These are phyloP conservation scores for Haplographium delicatum DNA, from an alignment of 495 filamentous ascomycete genomes.

Conservation along the genomic window DNA sequence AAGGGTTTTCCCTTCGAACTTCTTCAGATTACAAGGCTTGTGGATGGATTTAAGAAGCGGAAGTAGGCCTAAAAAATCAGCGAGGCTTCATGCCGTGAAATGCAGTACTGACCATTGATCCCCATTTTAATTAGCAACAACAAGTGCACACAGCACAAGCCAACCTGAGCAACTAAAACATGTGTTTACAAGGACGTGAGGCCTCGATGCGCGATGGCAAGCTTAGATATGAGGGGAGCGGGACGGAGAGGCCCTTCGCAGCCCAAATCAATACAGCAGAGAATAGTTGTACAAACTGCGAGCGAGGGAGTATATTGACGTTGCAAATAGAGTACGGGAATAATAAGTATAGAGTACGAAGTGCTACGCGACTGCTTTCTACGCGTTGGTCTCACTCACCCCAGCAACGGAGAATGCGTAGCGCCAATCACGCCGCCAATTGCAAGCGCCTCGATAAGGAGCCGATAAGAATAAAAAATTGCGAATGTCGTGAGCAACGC, in stretches of 20 bases:
- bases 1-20: conserved; percentile 82
- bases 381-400: background rate
- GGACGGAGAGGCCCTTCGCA: too few species aligned
- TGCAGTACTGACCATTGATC: conserved; percentile 21
- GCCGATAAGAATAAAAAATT: background rate
- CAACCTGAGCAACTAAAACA: conserved; percentile 16
- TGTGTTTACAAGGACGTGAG: conserved; percentile 16
- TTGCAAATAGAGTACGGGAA: too few species aligned
- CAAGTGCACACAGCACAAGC: conserved; percentile 12
- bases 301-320: too few species aligned
- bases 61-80: conserved; percentile 66
- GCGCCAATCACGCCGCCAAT: too few species aligned
- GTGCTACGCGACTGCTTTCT: too few species aligned
- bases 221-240: too few species aligned
- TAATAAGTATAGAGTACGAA: too few species aligned
- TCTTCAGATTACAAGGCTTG: conserved; percentile 76
- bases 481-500: too few species aligned
- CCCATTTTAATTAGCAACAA: conserved; percentile 25
- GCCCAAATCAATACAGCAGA: too few species aligned
- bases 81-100: background rate
- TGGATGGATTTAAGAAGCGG: conserved; percentile 95
- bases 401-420: too few species aligned
- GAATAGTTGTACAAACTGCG: too few species aligned
- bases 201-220: too few species aligned
- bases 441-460: background rate